Conservation (phyloP, 2,329 filamentous ascomycete species). For the Hypoxylon sp. region DNA sequence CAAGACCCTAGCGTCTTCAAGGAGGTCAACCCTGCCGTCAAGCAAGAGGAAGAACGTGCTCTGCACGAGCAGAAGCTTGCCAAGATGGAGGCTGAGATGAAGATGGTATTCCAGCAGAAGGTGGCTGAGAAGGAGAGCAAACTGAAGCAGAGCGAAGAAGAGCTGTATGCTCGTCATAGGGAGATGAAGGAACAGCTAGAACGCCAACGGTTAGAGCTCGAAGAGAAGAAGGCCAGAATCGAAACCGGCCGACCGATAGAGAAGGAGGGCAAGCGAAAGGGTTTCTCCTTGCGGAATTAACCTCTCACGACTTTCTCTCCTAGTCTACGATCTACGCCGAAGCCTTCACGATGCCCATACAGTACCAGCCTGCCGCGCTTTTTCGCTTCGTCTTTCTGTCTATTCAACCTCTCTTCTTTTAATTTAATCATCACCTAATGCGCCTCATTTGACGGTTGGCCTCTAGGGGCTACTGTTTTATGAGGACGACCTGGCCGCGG, state of each 20-base stretch:
- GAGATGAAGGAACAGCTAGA: slow-evolving; percentile 99
- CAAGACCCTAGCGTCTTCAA: slow-evolving; percentile 99
- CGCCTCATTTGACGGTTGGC: slow-evolving; percentile 54
- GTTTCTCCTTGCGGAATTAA: slow-evolving; percentile 94
- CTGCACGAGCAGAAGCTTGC: slow-evolving; percentile 99
- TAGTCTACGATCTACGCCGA: slow-evolving; percentile 67
- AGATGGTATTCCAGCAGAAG: slow-evolving; percentile 99
- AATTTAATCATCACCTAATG: slow-evolving; percentile 63
- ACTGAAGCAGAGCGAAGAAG: slow-evolving; percentile 98
- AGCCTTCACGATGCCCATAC: slow-evolving; percentile 72
- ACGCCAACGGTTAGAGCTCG: slow-evolving; percentile 91
- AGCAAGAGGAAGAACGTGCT: slow-evolving; percentile 98
- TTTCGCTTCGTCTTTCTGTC: slow-evolving; percentile 62
- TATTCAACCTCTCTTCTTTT: slow-evolving; percentile 60
- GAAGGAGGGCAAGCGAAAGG: slow-evolving; percentile 99
- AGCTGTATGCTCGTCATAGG: slow-evolving; percentile 96
- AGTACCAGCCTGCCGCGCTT: slow-evolving; percentile 71
- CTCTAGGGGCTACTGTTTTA: slow-evolving; percentile 44
- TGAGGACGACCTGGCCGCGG: slow-evolving; percentile 41
- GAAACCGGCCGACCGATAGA: slow-evolving; percentile 96
- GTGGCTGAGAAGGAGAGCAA: slow-evolving; percentile 99
- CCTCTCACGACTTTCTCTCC: slow-evolving; percentile 47
- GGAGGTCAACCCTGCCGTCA: slow-evolving; percentile 99
- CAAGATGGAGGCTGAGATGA: slow-evolving; percentile 99
- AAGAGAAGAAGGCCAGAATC: slow-evolving; percentile 97